Evolutionary conservation across 2,329 filamentous ascomycete genomes (phyloP), one percentile per base, ranked within the genome.

Genomic region (Fusarium dlaminii): DNA sequence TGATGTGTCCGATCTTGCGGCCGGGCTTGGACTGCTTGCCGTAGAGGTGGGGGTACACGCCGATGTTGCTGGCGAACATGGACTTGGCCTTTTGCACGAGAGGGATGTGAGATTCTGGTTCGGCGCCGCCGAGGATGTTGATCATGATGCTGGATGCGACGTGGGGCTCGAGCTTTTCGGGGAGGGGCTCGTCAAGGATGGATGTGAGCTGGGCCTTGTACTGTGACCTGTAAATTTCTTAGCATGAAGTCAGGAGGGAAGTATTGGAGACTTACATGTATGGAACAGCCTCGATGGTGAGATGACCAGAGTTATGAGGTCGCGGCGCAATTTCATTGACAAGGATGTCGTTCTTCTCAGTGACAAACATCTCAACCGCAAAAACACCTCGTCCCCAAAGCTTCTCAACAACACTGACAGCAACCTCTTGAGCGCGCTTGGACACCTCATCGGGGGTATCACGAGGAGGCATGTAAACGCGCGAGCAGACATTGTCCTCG

Each of bases 1-100:
- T 98, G 75, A 99, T 90, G 82, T 99, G 96, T 17, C 96, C 96
- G 85, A 98, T 98, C 83, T 98, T 99, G 51, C 96, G 92, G 39
- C 94, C 93, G 9, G 94, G 94, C 77, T 95, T 94, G 32, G 95
- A 93, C 52, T 90, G 90, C 84, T 98, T 98, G 79, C 95, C 95
- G 84, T 99, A 99, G 52, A 98, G 90, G 79, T 99, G 96, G 17
- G 98, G 87, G 59, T 86, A 88, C 20, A 88, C 83, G 58, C 87
- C 88, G 70, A 86, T 85, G 42, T 85, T 81, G 13, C 83, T 81
- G 40, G 81, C 81, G 64, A 85, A 87, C 43, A 84, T 81, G 8
- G 77, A 78, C 40, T 86, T 81, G 29, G 88, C 84, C 30, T 87
- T 80, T 17, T 86, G 80, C 15, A 89, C 83, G 0, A 90, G 83